These are phyloP conservation scores for Phlebiopsis gigantea DNA, from an alignment of 768 basidiomycete species.

Conservation along the genomic window DNA sequence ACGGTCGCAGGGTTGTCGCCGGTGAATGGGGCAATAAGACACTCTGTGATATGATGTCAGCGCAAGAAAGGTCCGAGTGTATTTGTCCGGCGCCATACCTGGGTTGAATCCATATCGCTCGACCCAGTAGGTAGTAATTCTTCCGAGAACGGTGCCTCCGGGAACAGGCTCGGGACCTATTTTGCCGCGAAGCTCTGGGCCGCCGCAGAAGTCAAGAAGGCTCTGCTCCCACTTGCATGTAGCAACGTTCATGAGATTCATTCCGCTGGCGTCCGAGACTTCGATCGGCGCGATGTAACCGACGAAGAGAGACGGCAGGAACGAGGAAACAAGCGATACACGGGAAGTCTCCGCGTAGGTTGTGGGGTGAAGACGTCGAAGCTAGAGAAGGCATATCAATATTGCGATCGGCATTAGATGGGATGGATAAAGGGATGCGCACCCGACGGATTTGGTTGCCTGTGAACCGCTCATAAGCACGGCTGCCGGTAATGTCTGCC, in stretches of 20 bases:
- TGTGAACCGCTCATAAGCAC: slow-evolving; percentile 86
- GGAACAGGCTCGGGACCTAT: slow-evolving; percentile 73
- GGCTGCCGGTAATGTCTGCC: slow-evolving; percentile 73
- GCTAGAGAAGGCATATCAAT: slow-evolving; percentile 32
- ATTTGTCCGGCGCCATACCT: slow-evolving; percentile 25
- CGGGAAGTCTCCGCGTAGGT: slow-evolving; percentile 55
- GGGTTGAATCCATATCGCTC: slow-evolving; percentile 69
- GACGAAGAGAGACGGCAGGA: slow-evolving; percentile 78
- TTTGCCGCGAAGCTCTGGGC: slow-evolving; percentile 59
- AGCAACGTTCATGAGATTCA: slow-evolving; percentile 81
- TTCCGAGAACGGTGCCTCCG: slow-evolving; percentile 64
- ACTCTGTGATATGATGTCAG: slow-evolving; percentile 34
- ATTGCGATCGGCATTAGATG: slow-evolving; percentile 2
- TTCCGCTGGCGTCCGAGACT: slow-evolving; percentile 84
- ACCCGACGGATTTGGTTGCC: slow-evolving; percentile 81
- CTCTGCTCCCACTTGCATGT: slow-evolving; percentile 69
- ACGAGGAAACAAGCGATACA: slow-evolving; percentile 80
- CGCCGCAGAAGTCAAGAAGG: slow-evolving; percentile 65
- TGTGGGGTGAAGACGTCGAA: slow-evolving; percentile 47
- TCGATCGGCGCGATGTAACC: slow-evolving; percentile 77
- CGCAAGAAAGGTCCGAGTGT: background rate
- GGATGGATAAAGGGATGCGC: slow-evolving; percentile 15
- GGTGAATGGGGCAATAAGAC: slow-evolving; percentile 77
- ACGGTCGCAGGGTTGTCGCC: slow-evolving; percentile 90
- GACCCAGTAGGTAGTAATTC: slow-evolving; percentile 64